These are phyloP conservation scores for Aspergillus piperis DNA, from an alignment of 2,329 filamentous ascomycete species.

Conservation along the genomic window DNA sequence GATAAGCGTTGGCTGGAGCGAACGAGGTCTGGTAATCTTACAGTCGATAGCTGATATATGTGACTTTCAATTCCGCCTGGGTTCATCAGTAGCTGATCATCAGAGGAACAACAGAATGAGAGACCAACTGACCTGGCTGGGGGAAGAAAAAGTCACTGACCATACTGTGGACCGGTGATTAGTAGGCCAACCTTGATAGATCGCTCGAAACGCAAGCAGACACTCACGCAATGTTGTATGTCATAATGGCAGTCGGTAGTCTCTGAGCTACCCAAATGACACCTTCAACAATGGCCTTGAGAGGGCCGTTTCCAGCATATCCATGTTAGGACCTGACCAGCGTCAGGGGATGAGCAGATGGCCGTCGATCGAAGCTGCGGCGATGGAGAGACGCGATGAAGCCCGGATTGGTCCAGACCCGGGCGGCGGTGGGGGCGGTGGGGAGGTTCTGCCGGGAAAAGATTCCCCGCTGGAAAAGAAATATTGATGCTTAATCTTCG, in stretches of 20 bases:
- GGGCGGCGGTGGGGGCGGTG: slow-evolving; percentile 25
- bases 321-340: slow-evolving; percentile 22
- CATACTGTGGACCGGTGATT: slow-evolving; percentile 60
- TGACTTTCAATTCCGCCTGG: slow-evolving; percentile 89
- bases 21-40: slow-evolving; percentile 33
- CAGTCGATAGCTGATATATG: slow-evolving; percentile 92
- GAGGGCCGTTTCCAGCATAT: slow-evolving; percentile 2
- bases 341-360: slow-evolving; percentile 2
- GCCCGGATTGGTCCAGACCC: slow-evolving; percentile 19
- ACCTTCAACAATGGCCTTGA: slow-evolving; percentile 11
- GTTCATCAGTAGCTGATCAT: slow-evolving; percentile 15
- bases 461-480: slow-evolving; percentile 26
- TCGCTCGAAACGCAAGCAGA: background rate
- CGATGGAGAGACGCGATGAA: slow-evolving; percentile 3
- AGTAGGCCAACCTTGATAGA: slow-evolving; percentile 24
- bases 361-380: slow-evolving; percentile 2
- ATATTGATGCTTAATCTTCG: slow-evolving; percentile 10
- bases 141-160: slow-evolving; percentile 99
- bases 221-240: slow-evolving; percentile 69
- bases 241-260: slow-evolving; percentile 51
- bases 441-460: slow-evolving; percentile 28
- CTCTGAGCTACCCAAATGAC: slow-evolving; percentile 20
- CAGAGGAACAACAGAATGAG: background rate
- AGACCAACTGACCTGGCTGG: slow-evolving; percentile 65
- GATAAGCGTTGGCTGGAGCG: slow-evolving; percentile 10